Conservation (phyloP, 257 asterid species). For the Solanum dulcamara region DNA sequence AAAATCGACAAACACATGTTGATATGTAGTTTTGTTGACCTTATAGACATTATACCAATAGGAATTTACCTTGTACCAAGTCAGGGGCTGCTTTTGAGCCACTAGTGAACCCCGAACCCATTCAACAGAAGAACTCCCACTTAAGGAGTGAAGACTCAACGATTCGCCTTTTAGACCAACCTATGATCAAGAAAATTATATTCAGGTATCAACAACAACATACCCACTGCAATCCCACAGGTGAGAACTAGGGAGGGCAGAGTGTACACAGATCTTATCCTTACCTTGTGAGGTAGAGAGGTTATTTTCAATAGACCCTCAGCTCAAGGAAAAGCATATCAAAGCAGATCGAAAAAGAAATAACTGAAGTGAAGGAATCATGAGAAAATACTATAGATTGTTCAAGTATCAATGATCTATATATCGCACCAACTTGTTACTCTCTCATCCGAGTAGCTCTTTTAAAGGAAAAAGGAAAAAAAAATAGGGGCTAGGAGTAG, state of each 20-base stretch:
- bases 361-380: too few species aligned
- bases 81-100: conserved; percentile 70
- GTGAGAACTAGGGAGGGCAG: neutral
- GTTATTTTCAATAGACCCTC: neutral
- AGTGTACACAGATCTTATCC: too few species aligned
- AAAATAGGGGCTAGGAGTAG: too few species aligned
- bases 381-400: too few species aligned
- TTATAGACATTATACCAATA: neutral
- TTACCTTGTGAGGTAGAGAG: neutral
- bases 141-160: conserved; percentile 29
- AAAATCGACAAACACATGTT: neutral
- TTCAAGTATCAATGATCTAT: too few species aligned
- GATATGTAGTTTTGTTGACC: neutral
- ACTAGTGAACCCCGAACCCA: conserved; percentile 51
- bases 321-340: neutral
- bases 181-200: conserved; percentile 16
- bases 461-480: too few species aligned
- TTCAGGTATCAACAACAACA: neutral
- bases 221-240: neutral
- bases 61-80: conserved; percentile 84
- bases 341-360: too few species aligned
- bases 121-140: conserved; percentile 70
- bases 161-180: conserved; percentile 80
- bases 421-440: too few species aligned
- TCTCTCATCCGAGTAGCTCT: too few species aligned